These are phyloP conservation scores for Tephrocybe sp. DNA, from an alignment of 768 basidiomycete genomes.

Conservation along the genomic window DNA sequence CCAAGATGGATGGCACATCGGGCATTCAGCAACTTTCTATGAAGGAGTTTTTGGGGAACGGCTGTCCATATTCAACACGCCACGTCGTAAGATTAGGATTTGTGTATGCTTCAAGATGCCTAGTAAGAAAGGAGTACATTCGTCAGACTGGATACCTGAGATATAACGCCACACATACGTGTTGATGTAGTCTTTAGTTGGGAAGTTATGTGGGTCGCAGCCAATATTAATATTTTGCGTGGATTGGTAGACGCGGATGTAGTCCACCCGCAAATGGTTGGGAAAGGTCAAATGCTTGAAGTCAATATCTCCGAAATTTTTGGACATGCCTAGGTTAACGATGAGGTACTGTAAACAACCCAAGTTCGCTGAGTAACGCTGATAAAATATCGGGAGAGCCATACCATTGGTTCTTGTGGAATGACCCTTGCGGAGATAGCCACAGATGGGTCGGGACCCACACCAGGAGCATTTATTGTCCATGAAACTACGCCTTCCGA, in stretches of 20 bases:
- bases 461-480: conserved; percentile 68
- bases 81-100: conserved; percentile 56
- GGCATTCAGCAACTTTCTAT: conserved; percentile 26
- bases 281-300: conserved; percentile 68
- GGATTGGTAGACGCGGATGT: conserved; percentile 68
- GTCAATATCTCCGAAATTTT: conserved; percentile 73
- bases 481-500: conserved; percentile 63
- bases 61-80: conserved; percentile 42
- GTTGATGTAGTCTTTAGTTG: conserved; percentile 68
- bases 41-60: conserved; percentile 57
- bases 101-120: conserved; percentile 64
- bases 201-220: conserved; percentile 61
- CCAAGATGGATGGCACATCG: neutral
- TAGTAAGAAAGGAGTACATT: conserved; percentile 7
- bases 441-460: conserved; percentile 57
- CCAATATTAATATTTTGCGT: conserved; percentile 58
- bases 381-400: no score
- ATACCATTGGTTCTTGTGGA: conserved; percentile 81
- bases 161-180: conserved; percentile 31
- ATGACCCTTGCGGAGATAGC: conserved; percentile 66
- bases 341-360: conserved; percentile 64
- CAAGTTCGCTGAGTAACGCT: no score
- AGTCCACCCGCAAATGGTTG: conserved; percentile 39
- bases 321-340: conserved; percentile 77
- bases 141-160: neutral